Base-by-base conservation (phyloP, 2,329 filamentous ascomycete species). In the Clonostachys rosea region DNA sequence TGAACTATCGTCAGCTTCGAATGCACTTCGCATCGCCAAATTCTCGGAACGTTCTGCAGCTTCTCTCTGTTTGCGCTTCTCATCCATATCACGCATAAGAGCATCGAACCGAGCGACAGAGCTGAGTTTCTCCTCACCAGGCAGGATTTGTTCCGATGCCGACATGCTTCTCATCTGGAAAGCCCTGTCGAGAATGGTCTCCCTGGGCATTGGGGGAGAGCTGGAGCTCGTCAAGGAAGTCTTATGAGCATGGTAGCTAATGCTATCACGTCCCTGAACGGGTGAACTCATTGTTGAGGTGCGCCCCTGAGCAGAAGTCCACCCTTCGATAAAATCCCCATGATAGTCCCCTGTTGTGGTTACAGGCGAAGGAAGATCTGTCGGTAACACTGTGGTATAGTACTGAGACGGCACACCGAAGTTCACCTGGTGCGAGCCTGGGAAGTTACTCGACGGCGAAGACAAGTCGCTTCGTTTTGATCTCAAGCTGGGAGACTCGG, bases 181-280 rank as follows among this genome's bases (percentile, higher is more conserved):
- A 0, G 83, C 83, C 37, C 83, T 68, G 58, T 86, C 83, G n/a
- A 86, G 62, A 45, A 86, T 86, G 0, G 83, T 84, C 61, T 86
- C 82, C 14, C 82, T 73, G 3, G 77, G 78, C 1, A 63, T 65
- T 3, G 77, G 74, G 1, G 79, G 78, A 0, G 78, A 76, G 54
- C 70, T 72, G 2, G 74, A 72, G 39, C 73, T 66, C 3, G 69
- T 55, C 9, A 71, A 57, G 12, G 63, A 59, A 12, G 58, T 56
- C 16, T 65, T 61, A 5, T 70, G 68, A 14, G 68, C 64, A 12
- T 75, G 71, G 2, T 78, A 81, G 50, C 75, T 69, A 43, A 82
- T 67, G 55, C 79, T 49, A 41, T 75, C 78, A 7, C 78, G 72
- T 4, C 69, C 74, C 40, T 78, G 68, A 1, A 74, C 68, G 3